Evolutionary conservation across 1,139 yeast species (phyloP).

Genomic region (Spathaspora sp.): DNA sequence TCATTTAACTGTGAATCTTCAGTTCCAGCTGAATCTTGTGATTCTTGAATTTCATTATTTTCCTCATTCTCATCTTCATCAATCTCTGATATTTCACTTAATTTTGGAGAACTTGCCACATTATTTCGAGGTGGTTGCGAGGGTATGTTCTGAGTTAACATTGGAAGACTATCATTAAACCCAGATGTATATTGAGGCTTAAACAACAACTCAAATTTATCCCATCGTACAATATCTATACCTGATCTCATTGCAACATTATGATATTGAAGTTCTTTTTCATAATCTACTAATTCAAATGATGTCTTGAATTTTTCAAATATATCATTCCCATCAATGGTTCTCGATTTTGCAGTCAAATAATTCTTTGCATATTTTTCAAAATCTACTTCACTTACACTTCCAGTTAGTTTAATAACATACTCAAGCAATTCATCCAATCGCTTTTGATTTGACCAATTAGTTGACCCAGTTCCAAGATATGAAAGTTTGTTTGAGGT

Average conservation of each 20-base stretch:
- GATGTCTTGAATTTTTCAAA: slow-evolving; percentile 25
- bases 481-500: slow-evolving; percentile 13
- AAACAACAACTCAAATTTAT: slow-evolving; percentile 14
- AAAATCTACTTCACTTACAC: slow-evolving; percentile 11
- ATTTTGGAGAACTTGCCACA: neutral
- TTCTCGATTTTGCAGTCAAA: slow-evolving; percentile 3
- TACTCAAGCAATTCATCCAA: slow-evolving; percentile 33
- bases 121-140: neutral
- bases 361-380: slow-evolving; percentile 16
- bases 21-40: slow-evolving; percentile 7
- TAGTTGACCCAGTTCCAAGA: slow-evolving; percentile 19
- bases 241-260: slow-evolving; percentile 12
- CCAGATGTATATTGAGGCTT: neutral
- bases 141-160: neutral
- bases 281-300: slow-evolving; percentile 27
- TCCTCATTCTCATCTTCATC: slow-evolving; percentile 12
- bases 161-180: neutral
- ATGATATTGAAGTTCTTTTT: slow-evolving; percentile 13
- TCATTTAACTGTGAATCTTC: slow-evolving; percentile 7
- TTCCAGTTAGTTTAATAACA: slow-evolving; percentile 27
- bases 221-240: slow-evolving; percentile 24
- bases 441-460: slow-evolving; percentile 36
- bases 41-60: neutral
- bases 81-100: neutral
- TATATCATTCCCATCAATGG: slow-evolving; percentile 4